Percentiles rank a stretch among this genome's conserved stretches.
Evolutionary conservation across 345 rosid species (phyloP).

Genomic region (Acer saccharum): DNA sequence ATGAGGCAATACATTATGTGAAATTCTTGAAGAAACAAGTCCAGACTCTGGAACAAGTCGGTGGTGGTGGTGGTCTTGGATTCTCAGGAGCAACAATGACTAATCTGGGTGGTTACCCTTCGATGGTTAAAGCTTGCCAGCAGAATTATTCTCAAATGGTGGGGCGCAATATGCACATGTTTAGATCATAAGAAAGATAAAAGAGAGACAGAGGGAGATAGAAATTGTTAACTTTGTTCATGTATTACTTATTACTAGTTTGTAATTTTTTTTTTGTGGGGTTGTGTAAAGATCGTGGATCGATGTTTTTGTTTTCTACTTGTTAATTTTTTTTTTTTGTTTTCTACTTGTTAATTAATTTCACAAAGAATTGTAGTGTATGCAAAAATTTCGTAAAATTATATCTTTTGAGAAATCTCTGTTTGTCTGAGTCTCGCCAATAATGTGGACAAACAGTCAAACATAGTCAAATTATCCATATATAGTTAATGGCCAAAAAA

Average conservation of each 20-base stretch:
- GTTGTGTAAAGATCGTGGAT: conserved; percentile 14
- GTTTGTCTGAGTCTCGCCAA: background rate
- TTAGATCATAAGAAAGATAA: conserved; percentile 34
- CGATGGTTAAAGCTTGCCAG: conserved; percentile 53
- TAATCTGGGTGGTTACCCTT: conserved; percentile 41
- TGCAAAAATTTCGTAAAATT: background rate
- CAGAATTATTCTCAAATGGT: conserved; percentile 47
- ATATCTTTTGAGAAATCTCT: background rate
- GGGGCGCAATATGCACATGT: conserved; percentile 55
- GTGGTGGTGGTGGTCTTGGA: conserved; percentile 29
- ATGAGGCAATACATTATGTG: conserved; percentile 91
- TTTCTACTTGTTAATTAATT: conserved; percentile 4
- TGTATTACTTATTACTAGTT: background rate
- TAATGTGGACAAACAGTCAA: background rate
- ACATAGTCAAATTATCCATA: background rate
- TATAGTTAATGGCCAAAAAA: too few species aligned
- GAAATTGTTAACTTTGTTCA: background rate
- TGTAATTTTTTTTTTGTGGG: background rate
- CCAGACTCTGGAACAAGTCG: conserved; percentile 73
- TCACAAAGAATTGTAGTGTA: background rate
- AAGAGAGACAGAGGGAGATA: background rate
- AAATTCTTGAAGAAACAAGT: conserved; percentile 89
- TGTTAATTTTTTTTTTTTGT: background rate
- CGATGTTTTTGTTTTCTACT: background rate
- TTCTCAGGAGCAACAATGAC: conserved; percentile 34